Evolutionary conservation across 2,329 filamentous ascomycete species (phyloP).

Genomic region (Aspergillus sp.): DNA sequence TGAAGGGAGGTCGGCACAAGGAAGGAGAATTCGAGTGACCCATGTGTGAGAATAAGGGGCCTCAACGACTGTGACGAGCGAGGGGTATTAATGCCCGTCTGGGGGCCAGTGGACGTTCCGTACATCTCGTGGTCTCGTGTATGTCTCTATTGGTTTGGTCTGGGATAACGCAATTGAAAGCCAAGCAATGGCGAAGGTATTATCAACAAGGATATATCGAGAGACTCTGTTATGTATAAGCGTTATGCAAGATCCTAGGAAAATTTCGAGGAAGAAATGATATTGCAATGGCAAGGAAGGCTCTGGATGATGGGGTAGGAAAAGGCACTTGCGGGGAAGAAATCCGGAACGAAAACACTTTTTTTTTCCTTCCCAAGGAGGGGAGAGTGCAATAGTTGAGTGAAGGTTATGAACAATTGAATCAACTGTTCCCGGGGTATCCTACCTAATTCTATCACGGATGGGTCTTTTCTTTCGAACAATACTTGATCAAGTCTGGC

Average conservation of each 20-base stretch:
- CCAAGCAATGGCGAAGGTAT: not conserved
- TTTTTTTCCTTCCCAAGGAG: not conserved
- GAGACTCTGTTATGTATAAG: conserved; percentile 5
- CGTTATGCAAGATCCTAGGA: not conserved
- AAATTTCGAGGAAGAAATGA: too few species aligned
- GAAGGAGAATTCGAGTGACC: conserved; percentile 93
- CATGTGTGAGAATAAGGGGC: conserved; percentile 86
- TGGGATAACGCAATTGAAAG: conserved; percentile 5
- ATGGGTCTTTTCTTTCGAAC: not conserved
- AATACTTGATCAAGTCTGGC: conserved; percentile 3
- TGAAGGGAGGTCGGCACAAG: conserved; percentile 93
- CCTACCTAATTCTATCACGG: conserved; percentile 10
- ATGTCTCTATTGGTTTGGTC: conserved; percentile 13
- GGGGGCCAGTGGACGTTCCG: conserved; percentile 75
- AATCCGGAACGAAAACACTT: not conserved
- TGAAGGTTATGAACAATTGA: not conserved
- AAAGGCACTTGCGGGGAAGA: not conserved
- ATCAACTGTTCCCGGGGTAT: not conserved
- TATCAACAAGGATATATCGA: not conserved
- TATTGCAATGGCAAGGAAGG: not conserved
- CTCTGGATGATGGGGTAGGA: not conserved
- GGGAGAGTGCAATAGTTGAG: not conserved
- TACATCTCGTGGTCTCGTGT: conserved; percentile 65
- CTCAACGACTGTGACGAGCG: conserved; percentile 90
- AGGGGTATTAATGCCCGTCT: conserved; percentile 96